phyloP scores from a whole-genome alignment of 1,284 basidiomycete species.

The Ceratobasidium sp. region DNA sequence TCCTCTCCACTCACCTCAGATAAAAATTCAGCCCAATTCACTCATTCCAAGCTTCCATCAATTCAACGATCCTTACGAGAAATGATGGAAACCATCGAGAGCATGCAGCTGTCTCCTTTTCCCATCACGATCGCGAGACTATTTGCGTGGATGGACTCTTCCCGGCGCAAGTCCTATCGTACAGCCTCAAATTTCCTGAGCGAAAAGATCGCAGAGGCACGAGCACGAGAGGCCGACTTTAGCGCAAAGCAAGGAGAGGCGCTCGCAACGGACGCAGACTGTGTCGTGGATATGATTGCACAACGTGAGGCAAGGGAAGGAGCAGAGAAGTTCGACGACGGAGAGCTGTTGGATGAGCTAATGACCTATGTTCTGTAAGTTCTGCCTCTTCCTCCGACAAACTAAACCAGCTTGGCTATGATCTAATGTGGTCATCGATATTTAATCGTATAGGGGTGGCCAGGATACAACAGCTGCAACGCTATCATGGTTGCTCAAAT shows the following conservation, averaged over 20 bases:
- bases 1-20: not conserved
- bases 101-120: not conserved
- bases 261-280: conserved; percentile 28
- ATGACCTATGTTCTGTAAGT: conserved; percentile 29
- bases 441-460: conserved; percentile 1
- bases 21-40: not conserved
- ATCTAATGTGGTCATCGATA: not conserved
- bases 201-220: not conserved
- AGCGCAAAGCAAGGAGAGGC: not conserved
- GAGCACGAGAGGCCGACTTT: conserved; percentile 1
- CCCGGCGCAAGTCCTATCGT: not conserved
- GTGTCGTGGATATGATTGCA: conserved; percentile 31
- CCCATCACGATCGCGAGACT: not conserved
- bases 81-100: not conserved
- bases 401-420: not conserved
- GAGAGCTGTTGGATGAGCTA: conserved; percentile 29
- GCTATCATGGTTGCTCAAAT: conserved; percentile 33
- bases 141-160: not conserved
- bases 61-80: not conserved
- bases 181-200: not conserved
- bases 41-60: not conserved
- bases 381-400: not conserved
- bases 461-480: conserved; percentile 31
- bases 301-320: conserved; percentile 22
- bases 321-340: not conserved